Percentiles rank a stretch among this genome's conserved stretches.
phyloP scores from a whole-genome alignment of 306 rosid genomes.

The Castanea crenata region DNA sequence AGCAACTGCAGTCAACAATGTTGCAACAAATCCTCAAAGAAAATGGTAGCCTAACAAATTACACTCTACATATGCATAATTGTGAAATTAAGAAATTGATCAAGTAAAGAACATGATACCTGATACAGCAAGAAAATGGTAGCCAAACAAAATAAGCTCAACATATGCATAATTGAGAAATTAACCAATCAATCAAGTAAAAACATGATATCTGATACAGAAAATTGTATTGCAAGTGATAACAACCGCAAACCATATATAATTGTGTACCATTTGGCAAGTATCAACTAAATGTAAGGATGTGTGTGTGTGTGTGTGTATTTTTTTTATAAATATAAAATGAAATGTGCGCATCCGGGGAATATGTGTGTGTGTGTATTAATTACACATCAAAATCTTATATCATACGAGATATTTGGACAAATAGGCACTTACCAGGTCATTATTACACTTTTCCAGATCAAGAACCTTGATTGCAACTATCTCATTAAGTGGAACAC shows the following conservation, averaged over 20 bases:
- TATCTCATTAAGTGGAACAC: slow-evolving; percentile 77
- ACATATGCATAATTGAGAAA: background rate
- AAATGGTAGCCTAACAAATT: background rate
- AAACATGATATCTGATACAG: background rate
- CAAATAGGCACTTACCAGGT: slow-evolving; percentile 59
- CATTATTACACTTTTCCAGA: slow-evolving; percentile 89
- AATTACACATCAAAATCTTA: background rate
- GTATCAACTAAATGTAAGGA: background rate
- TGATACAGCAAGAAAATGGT: background rate
- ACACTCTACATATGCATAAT: background rate
- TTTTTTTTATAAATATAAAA: too few species aligned
- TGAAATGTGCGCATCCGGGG: too few species aligned
- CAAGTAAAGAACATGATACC: background rate
- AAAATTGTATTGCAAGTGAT: background rate
- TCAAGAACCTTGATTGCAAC: slow-evolving; percentile 98
- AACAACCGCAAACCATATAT: background rate
- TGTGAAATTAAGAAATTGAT: too few species aligned
- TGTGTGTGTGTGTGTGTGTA: background rate
- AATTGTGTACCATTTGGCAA: background rate
- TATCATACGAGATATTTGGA: slow-evolving; percentile 3
- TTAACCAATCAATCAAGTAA: too few species aligned
- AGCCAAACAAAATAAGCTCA: background rate
- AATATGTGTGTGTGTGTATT: too few species aligned
- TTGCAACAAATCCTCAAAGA: background rate
- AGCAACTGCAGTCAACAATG: background rate